Evolutionary conservation across 176 grass and related monocot genomes (phyloP), one percentile per base, ranked within the genome.

Genomic region (Hsuehochloa calcarea): DNA sequence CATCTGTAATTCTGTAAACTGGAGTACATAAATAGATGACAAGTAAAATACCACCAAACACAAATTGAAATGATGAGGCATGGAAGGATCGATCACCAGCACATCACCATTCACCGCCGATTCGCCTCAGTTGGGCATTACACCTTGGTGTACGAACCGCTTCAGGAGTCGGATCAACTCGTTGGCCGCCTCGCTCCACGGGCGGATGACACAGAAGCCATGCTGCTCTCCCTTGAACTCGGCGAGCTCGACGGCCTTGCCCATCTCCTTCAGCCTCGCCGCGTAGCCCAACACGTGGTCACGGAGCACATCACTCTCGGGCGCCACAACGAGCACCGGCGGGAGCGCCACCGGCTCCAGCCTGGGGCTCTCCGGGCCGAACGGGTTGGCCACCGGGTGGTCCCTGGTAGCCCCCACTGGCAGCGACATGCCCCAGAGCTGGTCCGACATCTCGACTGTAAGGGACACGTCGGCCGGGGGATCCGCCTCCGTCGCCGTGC

Each of bases 371-470:
- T 44, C 81, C 34, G 81, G 88, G 0, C 85, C 94, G 47, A 97
- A 92, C 63, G 92, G 95, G 80, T 94, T 94, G 45, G 72, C 90
- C 9, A 91, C 20, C 25, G 90, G 90, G 23, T 97, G 88, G 83
- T 94, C 90, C 72, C 86, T 68, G 10, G 76, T 91, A 15, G 77
- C 80, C 1, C 86, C 90, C 5, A 9, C 25, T 20, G 94, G 95
- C 29, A 97, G 88, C 60, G 92, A 86, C 16, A 97, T 70, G 38
- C 84, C 84, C 94, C 94, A 94, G n/a, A 74, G 67, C 84, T 89
- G 72, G 75, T 95, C 93, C 19, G 80, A 79, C 59, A 87, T 64
- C 19, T 86, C 83, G 5, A 49, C 25, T 27, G 65, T 85, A 40
- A 90, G 49, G 14, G 78, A 82, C 55, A 79, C 80, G 44, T 71